A percentile compares a stretch with the other conserved stretches of the same genome.
Evolutionary conservation across 2,329 filamentous ascomycete species (phyloP).

Genomic region (Cytospora chrysosperma): DNA sequence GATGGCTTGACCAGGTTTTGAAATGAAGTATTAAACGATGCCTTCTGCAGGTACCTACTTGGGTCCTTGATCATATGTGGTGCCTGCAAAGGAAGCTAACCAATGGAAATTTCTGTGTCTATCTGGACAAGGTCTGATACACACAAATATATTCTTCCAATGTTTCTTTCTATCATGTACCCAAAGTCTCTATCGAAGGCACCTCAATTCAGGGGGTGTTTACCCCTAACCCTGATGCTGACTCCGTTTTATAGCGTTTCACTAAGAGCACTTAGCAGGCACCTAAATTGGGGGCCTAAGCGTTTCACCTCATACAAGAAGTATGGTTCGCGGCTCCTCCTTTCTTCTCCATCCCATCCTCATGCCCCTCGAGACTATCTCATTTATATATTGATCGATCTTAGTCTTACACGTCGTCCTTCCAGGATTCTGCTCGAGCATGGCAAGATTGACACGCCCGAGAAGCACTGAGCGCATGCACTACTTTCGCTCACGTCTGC

Average conservation of each 20-base stretch:
- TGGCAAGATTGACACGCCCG: constrained; percentile 7
- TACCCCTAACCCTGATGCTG: background rate
- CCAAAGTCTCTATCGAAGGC: too few relatives aligned
- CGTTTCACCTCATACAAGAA: constrained; percentile 7
- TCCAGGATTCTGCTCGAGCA: background rate
- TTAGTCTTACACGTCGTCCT: background rate
- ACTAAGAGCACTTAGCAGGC: background rate
- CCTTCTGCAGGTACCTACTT: too few relatives aligned
- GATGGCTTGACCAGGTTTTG: background rate
- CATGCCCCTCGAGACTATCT: background rate
- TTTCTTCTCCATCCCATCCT: background rate
- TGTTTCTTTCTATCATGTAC: too few relatives aligned
- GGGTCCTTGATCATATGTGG: too few relatives aligned
- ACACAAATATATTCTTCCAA: too few relatives aligned
- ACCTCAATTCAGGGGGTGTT: background rate
- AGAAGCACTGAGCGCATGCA: constrained; percentile 13
- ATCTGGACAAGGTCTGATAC: too few relatives aligned
- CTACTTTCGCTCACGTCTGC: constrained; percentile 17
- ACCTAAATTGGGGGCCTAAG: constrained; percentile 9
- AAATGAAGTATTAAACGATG: too few relatives aligned
- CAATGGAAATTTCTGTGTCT: too few relatives aligned
- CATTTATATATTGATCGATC: background rate
- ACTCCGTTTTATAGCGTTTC: background rate
- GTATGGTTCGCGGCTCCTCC: background rate
- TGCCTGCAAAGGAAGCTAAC: too few relatives aligned